phyloP scores from a whole-genome alignment of 73 alveolate species.

The Blepharisma japonicum region DNA sequence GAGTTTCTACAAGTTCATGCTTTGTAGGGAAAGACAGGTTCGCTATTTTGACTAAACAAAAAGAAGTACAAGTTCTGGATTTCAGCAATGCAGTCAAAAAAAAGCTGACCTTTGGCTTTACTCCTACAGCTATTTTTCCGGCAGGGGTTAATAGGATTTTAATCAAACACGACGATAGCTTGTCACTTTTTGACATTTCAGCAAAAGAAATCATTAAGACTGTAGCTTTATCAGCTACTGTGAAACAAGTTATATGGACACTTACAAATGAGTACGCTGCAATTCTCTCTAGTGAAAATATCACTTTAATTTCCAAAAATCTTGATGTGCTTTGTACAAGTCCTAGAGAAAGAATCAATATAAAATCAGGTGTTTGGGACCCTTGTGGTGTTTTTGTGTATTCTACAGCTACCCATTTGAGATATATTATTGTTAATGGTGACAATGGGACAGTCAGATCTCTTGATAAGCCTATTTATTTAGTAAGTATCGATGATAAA shows the following conservation, averaged over 20 bases:
- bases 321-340: constrained; percentile 65
- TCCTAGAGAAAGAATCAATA: constrained; percentile 75
- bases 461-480: constrained; percentile 65
- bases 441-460: constrained; percentile 70
- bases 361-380: constrained; percentile 93
- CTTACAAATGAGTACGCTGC: constrained; percentile 78
- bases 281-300: constrained; percentile 66
- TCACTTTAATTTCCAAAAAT: constrained; percentile 69
- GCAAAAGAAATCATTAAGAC: constrained; percentile 19
- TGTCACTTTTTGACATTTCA: constrained; percentile 13
- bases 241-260: constrained; percentile 82
- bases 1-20: constrained; percentile 48
- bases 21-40: constrained; percentile 62
- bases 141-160: constrained; percentile 10
- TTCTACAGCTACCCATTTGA: constrained; percentile 92
- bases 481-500: constrained; percentile 37
- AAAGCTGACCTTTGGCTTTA: constrained; percentile 38
- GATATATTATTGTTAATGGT: constrained; percentile 78
- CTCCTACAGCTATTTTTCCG: neutral
- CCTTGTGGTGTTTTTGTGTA: constrained; percentile 84
- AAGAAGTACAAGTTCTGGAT: constrained; percentile 52
- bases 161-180: neutral
- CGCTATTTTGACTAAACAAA: constrained; percentile 43
- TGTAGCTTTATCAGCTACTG: constrained; percentile 4
- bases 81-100: constrained; percentile 46